Conservation (phyloP, 2,329 filamentous ascomycete genomes). For the Xylaria sp. region DNA sequence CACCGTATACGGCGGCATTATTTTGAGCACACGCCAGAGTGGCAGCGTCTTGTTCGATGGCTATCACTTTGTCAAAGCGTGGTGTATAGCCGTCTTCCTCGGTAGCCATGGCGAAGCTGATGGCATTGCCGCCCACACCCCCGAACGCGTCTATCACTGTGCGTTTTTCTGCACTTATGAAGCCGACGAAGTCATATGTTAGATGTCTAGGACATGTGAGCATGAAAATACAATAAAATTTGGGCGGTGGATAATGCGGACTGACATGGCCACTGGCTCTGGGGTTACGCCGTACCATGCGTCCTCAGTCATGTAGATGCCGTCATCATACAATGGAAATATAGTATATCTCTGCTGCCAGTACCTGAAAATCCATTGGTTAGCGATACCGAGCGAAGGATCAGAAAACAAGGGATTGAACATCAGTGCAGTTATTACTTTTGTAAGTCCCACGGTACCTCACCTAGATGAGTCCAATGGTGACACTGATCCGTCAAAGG, state of each 20-base stretch:
- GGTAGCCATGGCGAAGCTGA: constrained; percentile 80
- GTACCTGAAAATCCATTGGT: constrained; percentile 71
- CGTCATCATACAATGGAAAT: constrained; percentile 87
- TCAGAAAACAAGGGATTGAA: constrained; percentile 4
- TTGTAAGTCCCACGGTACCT: constrained; percentile 85
- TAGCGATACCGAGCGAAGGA: neutral
- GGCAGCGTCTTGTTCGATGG: constrained; percentile 83
- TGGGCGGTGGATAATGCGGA: neutral
- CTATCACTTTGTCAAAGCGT: constrained; percentile 85
- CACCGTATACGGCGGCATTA: constrained; percentile 88
- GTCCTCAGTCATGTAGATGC: constrained; percentile 89
- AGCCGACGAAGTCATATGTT: constrained; percentile 74
- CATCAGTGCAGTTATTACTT: constrained; percentile 68
- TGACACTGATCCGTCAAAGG: constrained; percentile 72
- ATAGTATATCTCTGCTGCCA: constrained; percentile 90
- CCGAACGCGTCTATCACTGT: constrained; percentile 89
- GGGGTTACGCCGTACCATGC: constrained; percentile 98
- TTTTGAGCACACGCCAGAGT: constrained; percentile 91
- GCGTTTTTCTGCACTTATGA: constrained; percentile 54
- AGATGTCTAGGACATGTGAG: constrained; percentile 68
- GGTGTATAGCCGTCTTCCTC: constrained; percentile 59
- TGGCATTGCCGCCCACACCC: constrained; percentile 91
- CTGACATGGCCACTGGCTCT: constrained; percentile 86
- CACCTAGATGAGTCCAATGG: constrained; percentile 76
- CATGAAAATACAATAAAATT: constrained; percentile 4